Evolutionary conservation across 2,329 filamentous ascomycete species (phyloP).

Genomic region (Colletotrichum sp.): DNA sequence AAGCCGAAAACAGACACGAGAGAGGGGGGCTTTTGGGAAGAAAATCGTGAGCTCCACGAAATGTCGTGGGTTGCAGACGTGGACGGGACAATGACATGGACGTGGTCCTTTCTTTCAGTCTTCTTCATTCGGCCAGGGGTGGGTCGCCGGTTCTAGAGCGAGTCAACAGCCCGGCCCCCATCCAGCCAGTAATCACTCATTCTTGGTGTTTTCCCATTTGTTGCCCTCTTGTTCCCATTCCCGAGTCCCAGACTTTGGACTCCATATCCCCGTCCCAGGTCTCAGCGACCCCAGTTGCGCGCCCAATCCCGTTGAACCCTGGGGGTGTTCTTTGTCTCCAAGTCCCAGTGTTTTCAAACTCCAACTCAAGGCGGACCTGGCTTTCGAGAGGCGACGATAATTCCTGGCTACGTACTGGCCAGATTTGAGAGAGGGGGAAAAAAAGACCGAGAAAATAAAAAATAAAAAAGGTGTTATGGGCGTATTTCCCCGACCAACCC

Average conservation of each 20-base stretch:
- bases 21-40: not conserved
- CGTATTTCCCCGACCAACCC: not conserved
- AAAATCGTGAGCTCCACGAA: not conserved
- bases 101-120: not conserved
- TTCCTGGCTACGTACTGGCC: not conserved
- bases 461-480: not conserved
- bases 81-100: not conserved
- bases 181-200: not conserved
- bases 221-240: not conserved
- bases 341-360: not conserved
- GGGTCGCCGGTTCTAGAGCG: conserved; percentile 12
- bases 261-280: not conserved
- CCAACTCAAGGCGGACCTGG: not conserved
- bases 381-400: not conserved
- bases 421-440: not conserved
- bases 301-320: conserved; percentile 1
- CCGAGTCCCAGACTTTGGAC: not conserved
- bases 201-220: not conserved
- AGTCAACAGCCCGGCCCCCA: conserved; percentile 16
- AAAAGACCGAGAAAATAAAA: not conserved
- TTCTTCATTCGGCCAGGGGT: not conserved
- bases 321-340: not conserved
- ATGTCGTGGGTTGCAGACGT: not conserved
- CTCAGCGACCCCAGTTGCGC: not conserved
- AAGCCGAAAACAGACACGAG: not conserved